Percentiles rank a stretch among this genome's conserved stretches.
phyloP scores from a whole-genome alignment of 129 eudicot genomes.

The Flaveria trinervia region DNA sequence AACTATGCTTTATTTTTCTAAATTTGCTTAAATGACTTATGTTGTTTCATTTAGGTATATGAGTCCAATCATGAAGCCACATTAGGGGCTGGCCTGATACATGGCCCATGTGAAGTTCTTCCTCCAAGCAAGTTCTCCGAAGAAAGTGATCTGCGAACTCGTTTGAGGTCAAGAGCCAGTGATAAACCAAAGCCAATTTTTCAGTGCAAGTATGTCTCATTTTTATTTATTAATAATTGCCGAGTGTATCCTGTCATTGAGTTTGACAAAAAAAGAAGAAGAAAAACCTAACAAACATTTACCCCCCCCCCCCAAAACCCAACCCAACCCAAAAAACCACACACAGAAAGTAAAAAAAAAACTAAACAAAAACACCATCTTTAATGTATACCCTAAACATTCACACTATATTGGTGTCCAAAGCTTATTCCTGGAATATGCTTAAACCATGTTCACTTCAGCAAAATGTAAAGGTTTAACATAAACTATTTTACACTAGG shows the following conservation, averaged over 20 bases:
- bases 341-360: too few species aligned
- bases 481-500: neutral
- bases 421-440: too few species aligned
- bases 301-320: too few species aligned
- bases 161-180: conserved; percentile 34
- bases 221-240: neutral
- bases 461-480: neutral
- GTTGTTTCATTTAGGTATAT: conserved; percentile 59
- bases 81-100: conserved; percentile 60
- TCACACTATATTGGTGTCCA: too few species aligned
- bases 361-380: neutral
- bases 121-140: conserved; percentile 63
- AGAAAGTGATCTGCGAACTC: conserved; percentile 50
- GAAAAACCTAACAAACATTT: too few species aligned
- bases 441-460: neutral
- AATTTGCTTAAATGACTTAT: neutral
- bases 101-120: conserved; percentile 83
- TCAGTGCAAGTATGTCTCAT: conserved; percentile 71
- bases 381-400: too few species aligned
- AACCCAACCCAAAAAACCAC: too few species aligned
- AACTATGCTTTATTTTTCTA: neutral
- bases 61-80: conserved; percentile 66
- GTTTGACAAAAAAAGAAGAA: neutral
- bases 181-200: conserved; percentile 50
- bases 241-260: neutral